A percentile compares a stretch with the other conserved stretches of the same genome.
Evolutionary conservation across 2,329 filamentous ascomycete genomes (phyloP).

Genomic region (Aspergillus novofumigatus): DNA sequence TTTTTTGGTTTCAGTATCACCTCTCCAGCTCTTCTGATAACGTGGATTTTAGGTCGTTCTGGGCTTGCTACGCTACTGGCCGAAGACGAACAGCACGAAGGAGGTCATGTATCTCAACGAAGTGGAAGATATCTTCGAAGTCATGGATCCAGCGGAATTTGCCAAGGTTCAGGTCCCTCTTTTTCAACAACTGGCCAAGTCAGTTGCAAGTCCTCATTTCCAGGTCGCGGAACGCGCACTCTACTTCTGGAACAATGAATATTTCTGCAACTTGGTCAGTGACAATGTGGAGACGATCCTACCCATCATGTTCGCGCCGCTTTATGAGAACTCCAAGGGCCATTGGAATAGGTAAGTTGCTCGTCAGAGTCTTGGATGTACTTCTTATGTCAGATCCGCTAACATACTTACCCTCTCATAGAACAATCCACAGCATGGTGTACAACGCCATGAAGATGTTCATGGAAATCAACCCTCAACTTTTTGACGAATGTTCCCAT

Average conservation of each 20-base stretch:
- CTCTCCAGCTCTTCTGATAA: slow-evolving; percentile 4
- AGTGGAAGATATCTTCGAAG: slow-evolving; percentile 98
- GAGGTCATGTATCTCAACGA: slow-evolving; percentile 99
- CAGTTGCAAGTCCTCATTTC: slow-evolving; percentile 96
- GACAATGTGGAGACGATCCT: slow-evolving; percentile 98
- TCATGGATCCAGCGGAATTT: slow-evolving; percentile 98
- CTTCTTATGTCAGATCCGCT: slow-evolving; percentile 21
- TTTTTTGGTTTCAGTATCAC: not conserved
- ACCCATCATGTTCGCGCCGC: slow-evolving; percentile 97
- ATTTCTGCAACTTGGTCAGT: slow-evolving; percentile 98
- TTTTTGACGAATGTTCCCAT: slow-evolving; percentile 97
- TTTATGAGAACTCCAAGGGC: slow-evolving; percentile 98
- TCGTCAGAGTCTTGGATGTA: too few relatives aligned
- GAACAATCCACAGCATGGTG: slow-evolving; percentile 98
- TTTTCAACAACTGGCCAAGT: slow-evolving; percentile 96
- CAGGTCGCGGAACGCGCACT: slow-evolving; percentile 93
- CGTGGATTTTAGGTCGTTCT: slow-evolving; percentile 68
- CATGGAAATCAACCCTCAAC: slow-evolving; percentile 98
- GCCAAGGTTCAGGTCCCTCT: slow-evolving; percentile 97
- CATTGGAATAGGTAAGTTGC: slow-evolving; percentile 88
- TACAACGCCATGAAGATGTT: slow-evolving; percentile 99
- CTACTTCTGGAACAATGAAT: slow-evolving; percentile 99
- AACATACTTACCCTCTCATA: slow-evolving; percentile 36
- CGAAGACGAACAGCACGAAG: slow-evolving; percentile 98
- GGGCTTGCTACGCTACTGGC: slow-evolving; percentile 93